Evolutionary conservation across 2,329 filamentous ascomycete genomes (phyloP).

Genomic region (Colletotrichum higginsianum): DNA sequence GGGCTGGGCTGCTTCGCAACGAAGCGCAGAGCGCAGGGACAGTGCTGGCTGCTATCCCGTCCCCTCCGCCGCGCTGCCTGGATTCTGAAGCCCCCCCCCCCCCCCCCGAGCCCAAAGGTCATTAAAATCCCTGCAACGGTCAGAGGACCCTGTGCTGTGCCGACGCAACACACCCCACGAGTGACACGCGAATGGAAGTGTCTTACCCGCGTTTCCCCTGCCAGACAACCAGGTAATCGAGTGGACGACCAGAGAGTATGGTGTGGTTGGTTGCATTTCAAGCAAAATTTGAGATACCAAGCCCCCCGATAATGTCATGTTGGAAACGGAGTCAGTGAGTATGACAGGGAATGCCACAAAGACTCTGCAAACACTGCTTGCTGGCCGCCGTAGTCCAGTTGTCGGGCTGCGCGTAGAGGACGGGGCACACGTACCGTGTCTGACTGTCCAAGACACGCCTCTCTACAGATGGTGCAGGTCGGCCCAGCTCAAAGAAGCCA

Average conservation of each 20-base stretch:
- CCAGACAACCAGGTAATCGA: constrained; percentile 8
- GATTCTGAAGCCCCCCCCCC: background rate
- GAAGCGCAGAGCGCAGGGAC: constrained; percentile 6
- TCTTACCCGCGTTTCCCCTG: constrained; percentile 40
- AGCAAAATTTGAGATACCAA: constrained; percentile 26
- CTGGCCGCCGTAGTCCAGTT: constrained; percentile 26
- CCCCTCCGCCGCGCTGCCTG: constrained; percentile 19
- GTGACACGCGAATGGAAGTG: constrained; percentile 30
- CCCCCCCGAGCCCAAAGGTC: constrained; percentile 19
- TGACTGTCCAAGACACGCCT: constrained; percentile 19
- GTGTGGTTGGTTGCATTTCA: constrained; percentile 25
- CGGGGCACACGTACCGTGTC: constrained; percentile 17
- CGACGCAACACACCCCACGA: constrained; percentile 14
- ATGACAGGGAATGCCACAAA: constrained; percentile 14
- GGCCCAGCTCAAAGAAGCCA: constrained; percentile 20
- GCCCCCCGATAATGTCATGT: constrained; percentile 28
- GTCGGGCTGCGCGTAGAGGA: constrained; percentile 13
- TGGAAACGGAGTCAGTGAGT: constrained; percentile 33
- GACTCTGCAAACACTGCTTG: constrained; percentile 26
- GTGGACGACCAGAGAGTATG: constrained; percentile 4
- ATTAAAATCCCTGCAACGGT: constrained; percentile 40
- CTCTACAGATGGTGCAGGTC: constrained; percentile 7
- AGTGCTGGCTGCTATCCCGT: background rate
- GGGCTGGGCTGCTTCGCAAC: background rate
- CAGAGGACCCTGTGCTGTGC: constrained; percentile 23